Base-by-base conservation (phyloP, 1,139 yeast genomes). In the Geotrichum citri-aurantii region DNA sequence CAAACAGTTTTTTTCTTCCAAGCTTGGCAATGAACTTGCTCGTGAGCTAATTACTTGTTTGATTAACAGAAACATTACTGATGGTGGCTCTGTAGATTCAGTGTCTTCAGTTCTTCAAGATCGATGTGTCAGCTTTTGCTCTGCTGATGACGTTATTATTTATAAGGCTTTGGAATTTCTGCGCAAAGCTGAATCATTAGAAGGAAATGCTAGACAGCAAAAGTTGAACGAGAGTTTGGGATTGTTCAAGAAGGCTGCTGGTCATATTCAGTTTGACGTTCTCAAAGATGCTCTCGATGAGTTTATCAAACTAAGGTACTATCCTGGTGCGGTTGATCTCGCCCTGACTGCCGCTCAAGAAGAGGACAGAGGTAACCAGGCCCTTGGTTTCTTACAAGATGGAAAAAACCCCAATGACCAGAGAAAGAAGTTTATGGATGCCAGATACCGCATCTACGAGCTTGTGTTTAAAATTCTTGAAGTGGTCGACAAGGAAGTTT, bases 111-210 rank as follows among this genome's bases (percentile, higher is more conserved):
- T 95, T 1, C 77, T 95, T 57, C 97, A 93, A 72, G 95, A 89
- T 57, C 85, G 95, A 64, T 95, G 99, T 76, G 96, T 96, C 1
- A 86, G 96, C 1, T 95, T 91, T 73, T 95, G 98, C 69, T 90
- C 97, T 0, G 84, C 96, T 11, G 90, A 88, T 66, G 99, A 95
- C 73, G 97, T 93, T 33, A 80, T 91, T 61, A 88, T 95, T 26
- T 95, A 92, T 77, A 88, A 93, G 73, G 99, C 98, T 0, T 84
- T 91, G 66, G 99, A 95, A 70, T 90, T 88, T 69, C 77, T 95
- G 66, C 88, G 95, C 60, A 84, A 86, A 67, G 98, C 98, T 0
- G 74, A 61, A 49, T 31, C 54, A 81, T 64, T 60, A 23, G 96
- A 89, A 68, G 78, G 79, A 52, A 96, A 90, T 60, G 78, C 87